Conservation (phyloP, 2,329 filamentous ascomycete genomes). For the Colletotrichum sp. region DNA sequence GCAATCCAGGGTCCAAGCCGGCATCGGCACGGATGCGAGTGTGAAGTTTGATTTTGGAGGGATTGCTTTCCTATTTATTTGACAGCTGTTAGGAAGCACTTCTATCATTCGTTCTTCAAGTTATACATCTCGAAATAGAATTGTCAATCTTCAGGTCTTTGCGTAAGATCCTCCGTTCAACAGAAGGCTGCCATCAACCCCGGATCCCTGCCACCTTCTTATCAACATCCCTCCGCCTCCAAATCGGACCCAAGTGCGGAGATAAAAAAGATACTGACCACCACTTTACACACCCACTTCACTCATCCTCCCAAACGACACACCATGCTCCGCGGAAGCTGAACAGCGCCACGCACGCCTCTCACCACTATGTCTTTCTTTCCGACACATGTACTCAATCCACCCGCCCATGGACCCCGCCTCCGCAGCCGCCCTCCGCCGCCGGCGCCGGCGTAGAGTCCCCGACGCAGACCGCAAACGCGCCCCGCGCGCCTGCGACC, state of each 20-base stretch:
- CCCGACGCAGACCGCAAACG: constrained; percentile 38
- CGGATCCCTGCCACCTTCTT: not conserved
- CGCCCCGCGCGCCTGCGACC: constrained; percentile 36
- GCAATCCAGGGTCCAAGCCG: not conserved
- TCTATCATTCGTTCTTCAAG: not conserved
- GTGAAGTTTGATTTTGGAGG: not conserved
- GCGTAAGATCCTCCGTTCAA: not conserved
- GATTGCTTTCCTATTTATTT: not conserved
- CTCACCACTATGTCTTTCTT: not conserved
- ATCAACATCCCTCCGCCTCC: not conserved
- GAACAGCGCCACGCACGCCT: not conserved
- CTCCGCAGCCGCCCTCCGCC: not conserved
- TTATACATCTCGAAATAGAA: not conserved
- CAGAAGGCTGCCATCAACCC: not conserved
- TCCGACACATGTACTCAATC: not conserved
- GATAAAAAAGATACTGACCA: not conserved
- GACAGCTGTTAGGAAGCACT: not conserved
- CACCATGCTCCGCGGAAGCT: not conserved
- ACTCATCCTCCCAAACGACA: not conserved
- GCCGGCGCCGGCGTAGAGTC: constrained; percentile 28
- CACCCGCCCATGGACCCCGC: constrained; percentile 3
- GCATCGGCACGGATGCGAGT: not conserved
- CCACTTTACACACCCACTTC: not conserved
- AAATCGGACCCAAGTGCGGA: not conserved
- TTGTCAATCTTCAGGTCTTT: rapidly evolving